Percentiles rank a stretch among this genome's conserved stretches.
These are phyloP conservation scores for Aspergillus diversus DNA, from an alignment of 495 filamentous ascomycete genomes.

Conservation along the genomic window DNA sequence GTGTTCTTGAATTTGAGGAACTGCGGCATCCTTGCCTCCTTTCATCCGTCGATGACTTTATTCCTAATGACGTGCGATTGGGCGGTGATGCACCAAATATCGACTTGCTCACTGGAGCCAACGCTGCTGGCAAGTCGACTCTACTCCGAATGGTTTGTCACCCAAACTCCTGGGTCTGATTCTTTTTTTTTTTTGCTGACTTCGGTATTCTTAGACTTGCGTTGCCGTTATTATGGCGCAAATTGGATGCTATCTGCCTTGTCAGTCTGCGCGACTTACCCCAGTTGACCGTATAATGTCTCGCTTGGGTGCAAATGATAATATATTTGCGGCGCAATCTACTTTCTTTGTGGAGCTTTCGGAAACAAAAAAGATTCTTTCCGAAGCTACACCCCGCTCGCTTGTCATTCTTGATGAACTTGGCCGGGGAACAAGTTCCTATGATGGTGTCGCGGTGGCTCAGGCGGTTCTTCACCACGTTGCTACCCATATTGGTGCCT, in stretches of 20 bases:
- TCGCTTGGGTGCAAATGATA: slow-evolving; percentile 95
- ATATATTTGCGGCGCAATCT: slow-evolving; percentile 96
- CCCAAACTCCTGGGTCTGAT: background rate
- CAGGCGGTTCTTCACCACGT: slow-evolving; percentile 96
- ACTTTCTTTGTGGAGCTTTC: slow-evolving; percentile 99
- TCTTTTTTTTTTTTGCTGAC: slow-evolving; percentile 9
- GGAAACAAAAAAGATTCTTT: slow-evolving; percentile 97
- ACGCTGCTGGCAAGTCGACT: slow-evolving; percentile 98
- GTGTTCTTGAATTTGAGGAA: slow-evolving; percentile 86
- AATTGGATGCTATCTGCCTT: slow-evolving; percentile 92
- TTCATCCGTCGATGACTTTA: slow-evolving; percentile 88
- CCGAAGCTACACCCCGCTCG: slow-evolving; percentile 91
- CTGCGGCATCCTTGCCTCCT: slow-evolving; percentile 94
- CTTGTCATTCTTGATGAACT: slow-evolving; percentile 98
- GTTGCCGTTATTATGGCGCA: slow-evolving; percentile 99
- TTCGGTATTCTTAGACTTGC: slow-evolving; percentile 63
- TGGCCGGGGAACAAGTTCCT: slow-evolving; percentile 89
- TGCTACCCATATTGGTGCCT: slow-evolving; percentile 87
- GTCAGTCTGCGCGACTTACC: slow-evolving; percentile 79
- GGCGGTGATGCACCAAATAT: slow-evolving; percentile 83
- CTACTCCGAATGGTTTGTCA: slow-evolving; percentile 85
- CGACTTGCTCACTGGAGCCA: slow-evolving; percentile 91
- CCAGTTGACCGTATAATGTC: slow-evolving; percentile 99
- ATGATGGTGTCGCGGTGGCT: slow-evolving; percentile 95
- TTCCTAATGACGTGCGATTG: slow-evolving; percentile 91